Base-by-base conservation (phyloP, 352 stramenopile species). In the Phytophthora pini region DNA sequence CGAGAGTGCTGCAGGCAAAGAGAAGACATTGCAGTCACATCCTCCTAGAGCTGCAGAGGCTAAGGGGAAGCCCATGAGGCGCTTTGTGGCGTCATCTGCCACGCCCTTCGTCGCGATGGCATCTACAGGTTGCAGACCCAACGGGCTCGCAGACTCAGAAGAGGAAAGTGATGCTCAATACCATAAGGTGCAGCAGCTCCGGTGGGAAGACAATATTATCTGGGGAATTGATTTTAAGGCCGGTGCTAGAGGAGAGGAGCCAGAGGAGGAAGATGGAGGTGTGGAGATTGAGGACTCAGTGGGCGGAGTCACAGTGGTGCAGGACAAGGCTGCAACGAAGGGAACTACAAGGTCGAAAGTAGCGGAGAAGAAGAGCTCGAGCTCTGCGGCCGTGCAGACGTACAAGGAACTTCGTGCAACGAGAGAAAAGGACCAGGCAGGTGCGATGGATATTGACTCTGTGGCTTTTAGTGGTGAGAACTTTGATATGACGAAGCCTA, bases 171-270 rank as follows among this genome's bases (percentile, higher is more conserved):
- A 94, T 40, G 80, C 75, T 12, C 64, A 93, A 38, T 96, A 94
- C 55, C 72, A 90, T 26, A 93, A 90, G 40, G 86, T 94, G 26
- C 79, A 94, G 65, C 88, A 96, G 47, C 55, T 94, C 4, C 76
- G 68, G 4, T 96, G 88, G 88, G 88, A 96, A 62, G 77, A 94
- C 9, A 74, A 86, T 45, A 94, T 96, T 24, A 65, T 92, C 8
- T 96, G 88, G 86, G 86, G 84, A 0, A 71, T 87, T 22, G 82
- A 91, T 40, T 87, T 90, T 43, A 67, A 68, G 4, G 40, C 58
- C 5, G 53, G 70, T 45, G 76, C 58, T 13, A 72, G 75, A 36
- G 24, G 58, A 22, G 56, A 44, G 5, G 26, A 61, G 2, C 26
- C 47, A 24, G 60, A 75, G 15, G 61, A 76, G 1, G 20, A 43